Evolutionary conservation across 352 stramenopile genomes (phyloP).

Genomic region (Peronospora belbahrii): DNA sequence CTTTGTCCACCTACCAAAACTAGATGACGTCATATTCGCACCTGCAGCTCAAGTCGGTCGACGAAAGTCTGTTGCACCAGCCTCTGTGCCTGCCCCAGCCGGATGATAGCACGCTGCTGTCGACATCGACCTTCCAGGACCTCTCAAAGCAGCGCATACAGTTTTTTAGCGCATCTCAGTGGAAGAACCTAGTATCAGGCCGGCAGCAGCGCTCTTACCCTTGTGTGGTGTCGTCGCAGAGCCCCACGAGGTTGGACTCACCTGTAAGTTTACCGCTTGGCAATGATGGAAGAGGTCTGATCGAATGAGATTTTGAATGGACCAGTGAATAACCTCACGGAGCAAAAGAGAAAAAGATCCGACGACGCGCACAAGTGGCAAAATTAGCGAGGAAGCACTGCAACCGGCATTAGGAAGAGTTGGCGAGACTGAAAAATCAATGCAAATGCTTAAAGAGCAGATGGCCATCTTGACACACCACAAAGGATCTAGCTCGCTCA

Average conservation of each 20-base stretch:
- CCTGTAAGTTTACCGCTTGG: too few species aligned
- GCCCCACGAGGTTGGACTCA: too few species aligned
- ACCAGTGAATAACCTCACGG: constrained; percentile 71
- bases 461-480: constrained; percentile 63
- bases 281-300: too few species aligned
- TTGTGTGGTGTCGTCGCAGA: constrained; percentile 10
- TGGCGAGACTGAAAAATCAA: constrained; percentile 59
- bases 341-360: constrained; percentile 82
- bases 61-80: constrained; percentile 19
- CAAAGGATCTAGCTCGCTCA: constrained; percentile 26
- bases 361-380: constrained; percentile 66
- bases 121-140: constrained; percentile 16
- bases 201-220: too few species aligned
- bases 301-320: constrained; percentile 76
- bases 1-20: constrained; percentile 28
- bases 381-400: constrained; percentile 79
- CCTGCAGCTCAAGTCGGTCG: constrained; percentile 16
- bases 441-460: constrained; percentile 69
- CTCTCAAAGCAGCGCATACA: not conserved
- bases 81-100: constrained; percentile 19
- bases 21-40: constrained; percentile 4
- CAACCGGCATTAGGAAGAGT: constrained; percentile 75
- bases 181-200: too few species aligned
- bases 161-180: too few species aligned
- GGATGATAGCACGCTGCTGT: constrained; percentile 10